These are phyloP conservation scores for Magnolia sinica DNA, from an alignment of 164 flowering plant species.

Conservation along the genomic window DNA sequence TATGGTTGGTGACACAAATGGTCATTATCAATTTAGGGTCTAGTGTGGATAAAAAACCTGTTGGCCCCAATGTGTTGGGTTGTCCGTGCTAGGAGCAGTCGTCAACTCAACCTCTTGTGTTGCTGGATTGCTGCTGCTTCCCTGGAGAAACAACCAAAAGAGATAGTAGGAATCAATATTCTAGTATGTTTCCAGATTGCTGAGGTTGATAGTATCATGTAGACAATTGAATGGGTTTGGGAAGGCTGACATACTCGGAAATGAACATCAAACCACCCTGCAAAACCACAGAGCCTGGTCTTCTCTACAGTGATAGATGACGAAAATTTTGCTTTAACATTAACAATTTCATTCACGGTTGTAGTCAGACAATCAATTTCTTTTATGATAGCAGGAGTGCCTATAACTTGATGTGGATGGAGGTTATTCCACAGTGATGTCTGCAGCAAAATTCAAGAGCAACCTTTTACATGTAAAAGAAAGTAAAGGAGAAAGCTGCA, in stretches of 20 bases:
- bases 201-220: background rate
- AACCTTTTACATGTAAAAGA: background rate
- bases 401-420: constrained; percentile 87
- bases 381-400: constrained; percentile 65
- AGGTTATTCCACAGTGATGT: constrained; percentile 94
- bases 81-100: constrained; percentile 75
- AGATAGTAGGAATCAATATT: background rate
- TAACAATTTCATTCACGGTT: constrained; percentile 56
- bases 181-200: constrained; percentile 1
- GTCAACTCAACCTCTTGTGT: constrained; percentile 70
- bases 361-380: constrained; percentile 84
- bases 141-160: constrained; percentile 42
- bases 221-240: background rate
- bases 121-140: constrained; percentile 64
- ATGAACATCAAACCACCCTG: constrained; percentile 99
- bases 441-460: constrained; percentile 31
- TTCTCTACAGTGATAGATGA: constrained; percentile 44
- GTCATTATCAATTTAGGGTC: background rate
- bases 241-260: constrained; percentile 59
- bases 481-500: background rate
- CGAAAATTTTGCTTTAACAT: constrained; percentile 47
- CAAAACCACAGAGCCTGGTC: constrained; percentile 70
- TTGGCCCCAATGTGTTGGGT: constrained; percentile 96
- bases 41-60: constrained; percentile 50
- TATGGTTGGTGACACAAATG: background rate